A percentile compares a stretch with the other conserved stretches of the same genome.
Evolutionary conservation across 2,329 filamentous ascomycete genomes (phyloP).

Genomic region (Blumeria graminis): DNA sequence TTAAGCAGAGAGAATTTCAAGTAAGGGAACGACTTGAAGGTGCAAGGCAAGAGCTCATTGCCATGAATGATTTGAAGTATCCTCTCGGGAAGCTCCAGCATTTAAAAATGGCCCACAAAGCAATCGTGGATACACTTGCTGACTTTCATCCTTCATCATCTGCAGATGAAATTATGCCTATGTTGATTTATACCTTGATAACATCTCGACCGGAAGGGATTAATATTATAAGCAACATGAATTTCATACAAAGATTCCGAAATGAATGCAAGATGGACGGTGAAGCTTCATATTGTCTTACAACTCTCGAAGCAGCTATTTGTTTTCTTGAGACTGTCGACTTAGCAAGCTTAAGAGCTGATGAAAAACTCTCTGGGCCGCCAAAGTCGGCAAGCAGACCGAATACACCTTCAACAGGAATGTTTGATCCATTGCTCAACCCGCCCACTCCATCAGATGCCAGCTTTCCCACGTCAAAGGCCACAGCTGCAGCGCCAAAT

Average conservation of each 20-base stretch:
- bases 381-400: slow-evolving; percentile 28
- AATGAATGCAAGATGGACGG: slow-evolving; percentile 70
- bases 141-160: slow-evolving; percentile 57
- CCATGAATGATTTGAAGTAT: slow-evolving; percentile 71
- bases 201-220: slow-evolving; percentile 69
- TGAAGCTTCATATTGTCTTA: slow-evolving; percentile 86
- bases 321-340: slow-evolving; percentile 92
- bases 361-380: slow-evolving; percentile 49
- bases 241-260: slow-evolving; percentile 81
- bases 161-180: slow-evolving; percentile 89
- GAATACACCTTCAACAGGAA: slow-evolving; percentile 20
- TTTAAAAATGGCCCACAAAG: slow-evolving; percentile 72
- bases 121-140: slow-evolving; percentile 67
- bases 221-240: slow-evolving; percentile 79
- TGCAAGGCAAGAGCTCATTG: slow-evolving; percentile 45
- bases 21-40: slow-evolving; percentile 48
- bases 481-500: slow-evolving; percentile 9
- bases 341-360: slow-evolving; percentile 60
- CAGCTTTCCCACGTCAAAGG: slow-evolving; percentile 6
- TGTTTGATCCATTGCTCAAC: slow-evolving; percentile 11
- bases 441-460: slow-evolving; percentile 14
- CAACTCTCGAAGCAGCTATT: slow-evolving; percentile 84
- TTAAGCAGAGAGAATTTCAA: slow-evolving; percentile 35
- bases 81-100: slow-evolving; percentile 79
- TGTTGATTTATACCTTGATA: slow-evolving; percentile 87